Conservation (phyloP, 176 grass and related monocot genomes). For the Juncus inflexus region DNA sequence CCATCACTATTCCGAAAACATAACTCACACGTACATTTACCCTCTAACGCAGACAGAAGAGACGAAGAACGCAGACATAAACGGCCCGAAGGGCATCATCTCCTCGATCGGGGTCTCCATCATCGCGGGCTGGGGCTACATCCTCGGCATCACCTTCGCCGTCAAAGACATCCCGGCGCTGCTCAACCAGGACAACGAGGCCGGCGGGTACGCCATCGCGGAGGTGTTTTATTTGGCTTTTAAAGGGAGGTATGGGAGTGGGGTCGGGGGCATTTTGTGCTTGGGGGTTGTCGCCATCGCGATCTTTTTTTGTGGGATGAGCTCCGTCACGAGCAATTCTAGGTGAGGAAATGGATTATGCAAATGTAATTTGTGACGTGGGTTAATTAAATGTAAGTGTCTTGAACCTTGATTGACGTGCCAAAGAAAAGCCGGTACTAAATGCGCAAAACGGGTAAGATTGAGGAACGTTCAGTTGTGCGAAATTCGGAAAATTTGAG, state of each 20-base stretch:
- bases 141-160: slow-evolving; percentile 45
- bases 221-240: slow-evolving; percentile 50
- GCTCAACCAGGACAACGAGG: slow-evolving; percentile 31
- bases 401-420: too few species aligned
- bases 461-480: too few species aligned
- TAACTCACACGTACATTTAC: not conserved
- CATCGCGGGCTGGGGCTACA: slow-evolving; percentile 42
- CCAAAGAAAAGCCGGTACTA: too few species aligned
- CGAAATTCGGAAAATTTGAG: too few species aligned
- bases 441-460: too few species aligned
- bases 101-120: slow-evolving; percentile 42
- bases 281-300: slow-evolving; percentile 46
- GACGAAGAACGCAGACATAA: slow-evolving; percentile 48
- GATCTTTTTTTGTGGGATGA: slow-evolving; percentile 54
- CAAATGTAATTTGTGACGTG: not conserved
- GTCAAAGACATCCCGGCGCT: slow-evolving; percentile 33
- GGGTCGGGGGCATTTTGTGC: slow-evolving; percentile 43
- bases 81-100: slow-evolving; percentile 46
- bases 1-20: not conserved
- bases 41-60: slow-evolving; percentile 39
- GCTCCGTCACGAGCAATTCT: slow-evolving; percentile 47
- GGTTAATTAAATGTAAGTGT: not conserved
- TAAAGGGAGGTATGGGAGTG: slow-evolving; percentile 37
- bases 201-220: slow-evolving; percentile 45
- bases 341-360: slow-evolving; percentile 20